Evolutionary conservation across 1,284 basidiomycete genomes (phyloP), one percentile per base, ranked within the genome.

Genomic region (Trichosporon asahii): DNA sequence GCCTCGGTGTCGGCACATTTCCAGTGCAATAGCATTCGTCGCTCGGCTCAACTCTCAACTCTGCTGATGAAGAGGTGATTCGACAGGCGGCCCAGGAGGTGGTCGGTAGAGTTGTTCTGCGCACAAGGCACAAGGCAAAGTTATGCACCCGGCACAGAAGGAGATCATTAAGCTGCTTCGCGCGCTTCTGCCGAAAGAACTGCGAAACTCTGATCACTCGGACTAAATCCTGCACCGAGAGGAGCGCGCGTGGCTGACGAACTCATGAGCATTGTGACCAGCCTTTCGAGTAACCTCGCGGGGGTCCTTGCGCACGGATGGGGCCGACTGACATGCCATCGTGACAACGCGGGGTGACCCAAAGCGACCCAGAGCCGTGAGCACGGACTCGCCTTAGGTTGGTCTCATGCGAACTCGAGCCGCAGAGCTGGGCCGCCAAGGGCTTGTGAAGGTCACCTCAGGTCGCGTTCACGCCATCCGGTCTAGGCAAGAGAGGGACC

Each of bases 81-180:
- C 31, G 31, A 33, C 31, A 33, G 31, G 6, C 31, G 11, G n/a
- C 11, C 11, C 31, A 33, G 31, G 35, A 37, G 35, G 9, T 12
- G 35, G 35, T 14, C 14, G 14, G 35, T 23, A 6, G 46, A 5
- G 49, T 23, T 18, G 49, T 23, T 53, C 49, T 53, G 21, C 49
- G 49, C 40, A 44, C 8, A 23, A 53, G 49, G 49, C 21, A 53
- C 49, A 14, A 11, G 9, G 49, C 21, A 53, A 25, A 53, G 49
- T 53, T 53, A 21, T 53, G 49, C 49, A 53, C 49, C 49, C 49
- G 49, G 49, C 49, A 53, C 49, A 23, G 49, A 53, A 53, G 49
- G 49, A 1, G 44, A 6, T 21, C 8, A 53, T 25, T 53, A 12
- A 14, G 14, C 35, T 37, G 35, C 35, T 37, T 37, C 31, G 31